phyloP scores from a whole-genome alignment of 805 yeast species.

The Candida ipomoeae region DNA sequence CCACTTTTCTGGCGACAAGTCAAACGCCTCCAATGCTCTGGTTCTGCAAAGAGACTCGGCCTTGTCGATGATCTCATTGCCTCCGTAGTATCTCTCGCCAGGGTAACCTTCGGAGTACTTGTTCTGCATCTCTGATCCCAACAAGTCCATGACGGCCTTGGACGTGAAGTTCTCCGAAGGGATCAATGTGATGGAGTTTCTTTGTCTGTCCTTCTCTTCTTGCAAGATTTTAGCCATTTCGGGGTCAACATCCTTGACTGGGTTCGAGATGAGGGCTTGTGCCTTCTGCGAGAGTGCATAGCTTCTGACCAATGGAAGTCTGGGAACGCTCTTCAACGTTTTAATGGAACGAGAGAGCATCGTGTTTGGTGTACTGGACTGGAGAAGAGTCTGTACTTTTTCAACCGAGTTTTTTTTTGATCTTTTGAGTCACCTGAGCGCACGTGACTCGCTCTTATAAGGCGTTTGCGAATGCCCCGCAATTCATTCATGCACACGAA shows the following conservation, averaged over 20 bases:
- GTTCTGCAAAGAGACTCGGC: conserved; percentile 87
- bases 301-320: conserved; percentile 9
- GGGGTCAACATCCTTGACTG: conserved; percentile 68
- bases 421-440: not conserved
- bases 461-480: not conserved
- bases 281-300: conserved; percentile 70
- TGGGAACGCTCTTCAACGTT: conserved; percentile 21
- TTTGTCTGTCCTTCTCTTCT: conserved; percentile 80
- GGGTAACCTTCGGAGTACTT: conserved; percentile 99
- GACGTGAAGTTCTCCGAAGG: conserved; percentile 97
- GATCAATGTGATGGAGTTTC: conserved; percentile 84
- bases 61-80: conserved; percentile 90
- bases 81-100: conserved; percentile 97
- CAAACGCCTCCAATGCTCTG: conserved; percentile 84
- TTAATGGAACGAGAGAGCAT: conserved; percentile 32
- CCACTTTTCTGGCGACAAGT: conserved; percentile 76
- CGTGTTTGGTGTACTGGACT: not conserved
- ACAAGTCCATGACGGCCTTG: conserved; percentile 86
- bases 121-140: conserved; percentile 96
- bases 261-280: conserved; percentile 60
- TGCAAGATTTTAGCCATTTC: conserved; percentile 77
- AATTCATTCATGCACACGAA: not conserved
- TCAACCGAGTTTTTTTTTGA: not conserved
- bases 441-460: not conserved
- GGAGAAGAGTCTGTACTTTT: not conserved